Evolutionary conservation across 352 stramenopile species (phyloP), one percentile per base, ranked within the genome.

Genomic region (Globisporangium perplexum): DNA sequence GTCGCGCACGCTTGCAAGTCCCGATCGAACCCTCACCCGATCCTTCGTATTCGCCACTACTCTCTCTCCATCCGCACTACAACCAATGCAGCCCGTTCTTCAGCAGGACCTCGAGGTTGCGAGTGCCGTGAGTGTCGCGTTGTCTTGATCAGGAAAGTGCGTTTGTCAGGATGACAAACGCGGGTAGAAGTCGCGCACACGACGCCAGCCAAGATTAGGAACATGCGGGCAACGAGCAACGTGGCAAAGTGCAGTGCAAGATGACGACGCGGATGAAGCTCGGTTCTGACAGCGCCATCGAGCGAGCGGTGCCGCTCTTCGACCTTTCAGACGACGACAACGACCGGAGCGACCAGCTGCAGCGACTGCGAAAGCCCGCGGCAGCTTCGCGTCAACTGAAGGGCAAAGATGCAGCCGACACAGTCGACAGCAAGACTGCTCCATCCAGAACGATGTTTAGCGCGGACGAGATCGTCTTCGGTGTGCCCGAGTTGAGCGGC

Each of bases 291-390:
- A 74, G 68, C 46, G 36, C 60, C 28, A 66, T 80, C 24, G 54
- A 46, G 49, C 63, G 43, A 14, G 65, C 66, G 17, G 63, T 62
- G 38, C 68, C 70, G 45, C 53, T 77, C 15, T 80, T 77, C 31
- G 70, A 74, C 22, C 60, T 77, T 7, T 60, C 47, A 20, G 59
- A 65, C 35, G 59, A 47, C 18, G 44, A 33, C 7, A 38, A 53
- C 26, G 45, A 56, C n/a, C n/a, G n/a, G 17, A 4, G 15, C 4
- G 33, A 15, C 24, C 20, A 43, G 12, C 18, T 18, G 59, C 23
- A 31, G 6, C 20, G 12, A n/a, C n/a, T 2, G 20, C 56, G n/a
- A 44, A 48, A 35, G 47, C 28, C 8, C 30, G 12, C 18, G 7
- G 5, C 18, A 24, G n/a, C 24, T 55, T 69, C 46, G 41, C 18